These are phyloP conservation scores for Hypoxylon sp. DNA, from an alignment of 2,329 filamentous ascomycete genomes.

Conservation along the genomic window DNA sequence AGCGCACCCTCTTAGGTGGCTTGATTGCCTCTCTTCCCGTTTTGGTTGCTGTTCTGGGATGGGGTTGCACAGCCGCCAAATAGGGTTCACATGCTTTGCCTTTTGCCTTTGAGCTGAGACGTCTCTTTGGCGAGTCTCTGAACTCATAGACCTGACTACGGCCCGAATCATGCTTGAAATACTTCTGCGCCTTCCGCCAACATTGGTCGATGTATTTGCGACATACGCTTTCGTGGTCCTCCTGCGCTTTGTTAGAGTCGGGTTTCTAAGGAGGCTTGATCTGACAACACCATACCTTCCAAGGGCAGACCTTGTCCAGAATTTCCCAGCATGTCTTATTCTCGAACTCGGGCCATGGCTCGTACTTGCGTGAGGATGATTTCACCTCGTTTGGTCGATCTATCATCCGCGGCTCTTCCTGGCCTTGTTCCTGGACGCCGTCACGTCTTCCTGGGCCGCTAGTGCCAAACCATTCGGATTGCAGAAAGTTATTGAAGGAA, in stretches of 20 bases:
- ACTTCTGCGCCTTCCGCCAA: slow-evolving; percentile 15
- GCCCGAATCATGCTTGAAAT: slow-evolving; percentile 1
- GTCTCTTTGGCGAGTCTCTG: neutral
- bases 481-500: neutral
- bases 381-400: neutral
- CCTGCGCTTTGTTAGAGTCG: neutral
- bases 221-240: neutral
- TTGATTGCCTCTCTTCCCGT: neutral
- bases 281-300: neutral
- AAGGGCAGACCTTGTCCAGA: neutral
- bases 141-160: slow-evolving; percentile 5
- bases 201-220: neutral
- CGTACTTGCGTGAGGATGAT: neutral
- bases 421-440: neutral
- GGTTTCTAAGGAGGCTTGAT: neutral
- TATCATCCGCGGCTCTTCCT: neutral
- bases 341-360: neutral
- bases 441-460: neutral
- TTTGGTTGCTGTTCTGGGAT: neutral
- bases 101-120: neutral
- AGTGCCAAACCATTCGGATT: neutral
- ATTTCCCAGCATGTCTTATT: neutral
- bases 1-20: neutral
- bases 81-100: neutral
- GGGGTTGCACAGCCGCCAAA: neutral